Evolutionary conservation across 768 basidiomycete genomes (phyloP).

Genomic region (Suillus luteus): DNA sequence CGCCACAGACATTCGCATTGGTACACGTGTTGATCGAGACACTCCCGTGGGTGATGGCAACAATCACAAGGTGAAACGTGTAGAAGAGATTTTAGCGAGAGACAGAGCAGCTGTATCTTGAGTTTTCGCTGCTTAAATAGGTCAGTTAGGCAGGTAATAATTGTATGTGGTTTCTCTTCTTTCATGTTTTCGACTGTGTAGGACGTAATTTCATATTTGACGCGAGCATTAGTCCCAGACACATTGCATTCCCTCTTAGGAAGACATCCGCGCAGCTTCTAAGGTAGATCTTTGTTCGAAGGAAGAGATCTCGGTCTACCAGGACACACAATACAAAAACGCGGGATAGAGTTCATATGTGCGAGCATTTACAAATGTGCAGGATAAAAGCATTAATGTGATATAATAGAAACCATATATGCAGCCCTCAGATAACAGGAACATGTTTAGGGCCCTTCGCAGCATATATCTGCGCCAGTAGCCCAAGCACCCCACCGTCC

Average conservation of each 20-base stretch:
- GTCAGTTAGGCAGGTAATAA: neutral
- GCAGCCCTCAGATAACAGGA: constrained; percentile 42
- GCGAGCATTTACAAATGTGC: neutral
- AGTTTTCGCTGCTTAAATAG: neutral
- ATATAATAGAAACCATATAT: neutral
- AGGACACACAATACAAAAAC: neutral
- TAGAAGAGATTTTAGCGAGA: constrained; percentile 72
- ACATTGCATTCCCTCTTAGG: neutral
- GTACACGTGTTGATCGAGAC: constrained; percentile 78
- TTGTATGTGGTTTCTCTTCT: neutral
- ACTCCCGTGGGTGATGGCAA: constrained; percentile 71
- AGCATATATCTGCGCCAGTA: constrained; percentile 86
- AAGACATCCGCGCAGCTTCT: too few species aligned
- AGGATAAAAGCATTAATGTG: neutral
- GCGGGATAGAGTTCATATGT: neutral
- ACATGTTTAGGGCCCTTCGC: constrained; percentile 50
- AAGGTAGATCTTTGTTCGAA: too few species aligned
- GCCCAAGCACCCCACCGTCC: constrained; percentile 82
- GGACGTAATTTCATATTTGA: neutral
- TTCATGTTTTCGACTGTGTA: neutral
- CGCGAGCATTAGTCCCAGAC: neutral
- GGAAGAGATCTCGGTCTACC: neutral
- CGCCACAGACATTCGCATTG: constrained; percentile 94
- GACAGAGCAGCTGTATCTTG: constrained; percentile 15
- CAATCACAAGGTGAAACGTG: constrained; percentile 75